Base-by-base conservation (phyloP, 2,329 filamentous ascomycete species). In the Hirsutella rhossiliensis region DNA sequence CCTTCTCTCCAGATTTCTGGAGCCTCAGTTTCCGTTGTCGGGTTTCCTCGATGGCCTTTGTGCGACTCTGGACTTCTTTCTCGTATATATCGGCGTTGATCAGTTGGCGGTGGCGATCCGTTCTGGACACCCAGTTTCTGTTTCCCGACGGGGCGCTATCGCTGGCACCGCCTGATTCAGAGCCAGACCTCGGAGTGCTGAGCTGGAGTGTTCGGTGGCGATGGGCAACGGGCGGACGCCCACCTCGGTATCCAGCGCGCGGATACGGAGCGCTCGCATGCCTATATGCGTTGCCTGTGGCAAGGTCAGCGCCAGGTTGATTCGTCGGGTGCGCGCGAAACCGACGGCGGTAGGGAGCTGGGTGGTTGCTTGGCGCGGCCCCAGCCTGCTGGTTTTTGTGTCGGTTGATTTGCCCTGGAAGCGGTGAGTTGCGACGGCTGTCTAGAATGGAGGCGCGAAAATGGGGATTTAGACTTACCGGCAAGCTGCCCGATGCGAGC, bases 21-120 rank as follows among this genome's bases (percentile, higher is more conserved):
- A 70, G 63, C 18, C 67, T 66, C 40, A 77, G 63, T 51, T 76
- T 79, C 44, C 75, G 71, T 48, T 72, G 69, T 13, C 76, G 71
- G 2, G 79, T 84, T 54, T 84, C 76, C 50, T 87, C 82, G 38
- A 89, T 84, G 11, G 82, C 83, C 55, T 78, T 82, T 11, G 76
- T 68, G 38, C 84, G 76, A 28, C 75, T 75, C 56, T 85, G 76
- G 11, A 74, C 71, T 47, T 87, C 80, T 59, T 86, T 82, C 50
- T 88, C 80, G 59, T 83, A 92, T 1, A 90, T 76, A 15, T 78
- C 76, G 18, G 82, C 77, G 58, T 90, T 94, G 62, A 94, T 92
- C 36, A 94, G 68, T 60, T 94, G 86, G 57, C 85, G 76, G 57
- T 89, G 84, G 41, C 83, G 82, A 59, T 85, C 84, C 41, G 72